Base-by-base conservation (phyloP, 75 land plant genomes). In the Cryptomeria japonica region DNA sequence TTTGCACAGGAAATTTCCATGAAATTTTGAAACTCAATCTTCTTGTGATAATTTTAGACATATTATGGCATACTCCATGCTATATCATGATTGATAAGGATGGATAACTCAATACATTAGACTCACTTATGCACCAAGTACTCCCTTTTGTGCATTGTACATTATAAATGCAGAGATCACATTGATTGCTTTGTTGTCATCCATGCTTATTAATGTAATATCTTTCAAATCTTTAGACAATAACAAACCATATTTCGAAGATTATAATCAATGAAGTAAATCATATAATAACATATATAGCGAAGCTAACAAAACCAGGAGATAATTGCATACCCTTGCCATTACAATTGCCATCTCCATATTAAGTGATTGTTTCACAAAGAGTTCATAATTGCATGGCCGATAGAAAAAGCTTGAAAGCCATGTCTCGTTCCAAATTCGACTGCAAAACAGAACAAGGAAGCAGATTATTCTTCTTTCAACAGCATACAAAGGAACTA, bases 351-450 rank as follows among this genome's bases (percentile, higher is more conserved):
- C 99, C 99, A 98, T 98, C 88, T 98, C 99, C 99, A 98, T 98
- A 82, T 98, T 98, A 37, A 98, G 99, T 15, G 99, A 98, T 84
- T 98, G 99, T 86, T 95, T 97, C 83, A 98, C 99, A 94, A 98
- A 98, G 28, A 98, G 90, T 86, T 98, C 99, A 87, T 98, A 97
- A 88, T 98, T 98, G 88, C 99, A 98, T 58, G 99, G 99, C 90
- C 95, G 93, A 94, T 92, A 98, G 86, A 98, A 97, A 90, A 98
- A 98, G 88, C 95, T 91, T 80, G 97, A 87, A 78, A 98, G 86
- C 99, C 99, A 98, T 36, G 99, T 96, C 88, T 98, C 99, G 87
- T 96, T 97, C 99, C 99, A 98, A n/a, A 97, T 97, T n/a, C 99
- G 98, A 87, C 99, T 97, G 93, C 86, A 91, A 16, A 37, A 64